Evolutionary conservation across 371 early-diverging fungal species (phyloP).

Genomic region (Cladochytrium tenue): DNA sequence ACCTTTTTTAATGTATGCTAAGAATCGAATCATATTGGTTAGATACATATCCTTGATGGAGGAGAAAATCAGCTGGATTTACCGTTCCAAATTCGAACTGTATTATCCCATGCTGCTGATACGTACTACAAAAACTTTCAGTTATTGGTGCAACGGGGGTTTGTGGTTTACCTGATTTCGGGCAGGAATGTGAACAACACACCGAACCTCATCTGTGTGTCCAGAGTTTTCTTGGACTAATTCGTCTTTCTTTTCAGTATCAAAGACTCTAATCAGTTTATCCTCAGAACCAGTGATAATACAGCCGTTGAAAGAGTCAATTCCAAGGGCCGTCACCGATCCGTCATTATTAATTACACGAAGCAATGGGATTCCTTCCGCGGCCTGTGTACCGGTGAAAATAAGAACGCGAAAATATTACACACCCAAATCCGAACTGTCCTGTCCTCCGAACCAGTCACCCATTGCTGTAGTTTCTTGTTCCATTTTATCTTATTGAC

Average conservation of each 20-base stretch:
- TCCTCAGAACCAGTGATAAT: conserved; percentile 52
- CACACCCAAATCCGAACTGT: conserved; percentile 49
- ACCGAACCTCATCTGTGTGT: conserved; percentile 51
- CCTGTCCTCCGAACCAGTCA: conserved; percentile 56
- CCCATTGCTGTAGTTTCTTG: conserved; percentile 39
- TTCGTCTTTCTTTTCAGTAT: conserved; percentile 46
- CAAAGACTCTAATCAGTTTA: conserved; percentile 51
- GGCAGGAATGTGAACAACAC: conserved; percentile 48
- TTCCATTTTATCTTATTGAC: conserved; percentile 41
- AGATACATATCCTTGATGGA: not conserved
- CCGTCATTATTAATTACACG: conserved; percentile 54
- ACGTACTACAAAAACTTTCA: too few relatives aligned
- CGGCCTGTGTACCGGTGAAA: conserved; percentile 24
- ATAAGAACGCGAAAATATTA: not conserved
- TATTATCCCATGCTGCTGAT: conserved; percentile 56
- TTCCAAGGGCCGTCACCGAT: conserved; percentile 48
- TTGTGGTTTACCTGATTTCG: conserved; percentile 33
- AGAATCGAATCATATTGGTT: too few relatives aligned
- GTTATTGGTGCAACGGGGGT: not conserved
- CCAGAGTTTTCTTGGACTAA: conserved; percentile 51
- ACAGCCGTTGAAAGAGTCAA: conserved; percentile 48
- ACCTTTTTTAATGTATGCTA: conserved; percentile 41
- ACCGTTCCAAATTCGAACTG: conserved; percentile 60
- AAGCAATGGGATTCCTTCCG: conserved; percentile 46
- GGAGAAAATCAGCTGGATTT: conserved; percentile 1